Conservation (phyloP, 306 rosid species). For the Cicer yamashitae region DNA sequence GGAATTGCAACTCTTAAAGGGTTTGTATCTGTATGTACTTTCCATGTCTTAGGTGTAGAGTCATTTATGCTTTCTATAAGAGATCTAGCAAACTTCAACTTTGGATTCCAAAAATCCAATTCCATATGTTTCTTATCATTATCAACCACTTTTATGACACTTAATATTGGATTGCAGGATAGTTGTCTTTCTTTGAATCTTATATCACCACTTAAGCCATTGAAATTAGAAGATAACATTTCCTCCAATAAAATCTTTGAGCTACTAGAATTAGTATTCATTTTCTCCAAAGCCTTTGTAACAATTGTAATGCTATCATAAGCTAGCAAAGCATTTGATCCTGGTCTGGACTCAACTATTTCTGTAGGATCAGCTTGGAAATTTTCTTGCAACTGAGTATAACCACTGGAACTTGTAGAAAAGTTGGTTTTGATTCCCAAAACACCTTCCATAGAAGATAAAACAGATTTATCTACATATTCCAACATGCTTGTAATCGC, state of each 20-base stretch:
- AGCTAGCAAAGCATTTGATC: constrained; percentile 59
- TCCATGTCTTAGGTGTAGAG: constrained; percentile 59
- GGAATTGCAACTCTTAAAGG: constrained; percentile 64
- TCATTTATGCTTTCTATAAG: constrained; percentile 32
- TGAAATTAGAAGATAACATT: constrained; percentile 48
- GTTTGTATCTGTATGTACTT: constrained; percentile 43
- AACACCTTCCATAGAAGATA: constrained; percentile 59
- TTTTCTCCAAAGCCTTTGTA: constrained; percentile 51
- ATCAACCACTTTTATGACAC: constrained; percentile 57
- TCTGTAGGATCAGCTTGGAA: constrained; percentile 43
- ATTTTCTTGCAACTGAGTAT: constrained; percentile 42
- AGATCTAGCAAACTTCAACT: constrained; percentile 42
- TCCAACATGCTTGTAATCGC: constrained; percentile 50
- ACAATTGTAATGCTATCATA: constrained; percentile 57
- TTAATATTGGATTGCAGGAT: constrained; percentile 39
- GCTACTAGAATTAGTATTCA: constrained; percentile 29
- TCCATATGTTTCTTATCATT: constrained; percentile 40
- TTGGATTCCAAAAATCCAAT: constrained; percentile 57
- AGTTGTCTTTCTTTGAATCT: constrained; percentile 51
- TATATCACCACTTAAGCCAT: constrained; percentile 65
- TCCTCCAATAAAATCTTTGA: constrained; percentile 38
- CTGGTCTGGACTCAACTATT: constrained; percentile 43
- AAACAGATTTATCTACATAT: constrained; percentile 38
- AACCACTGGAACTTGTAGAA: constrained; percentile 39
- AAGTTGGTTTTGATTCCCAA: constrained; percentile 63